Base-by-base conservation (phyloP, 2,329 filamentous ascomycete genomes). In the Colletotrichum melonis region DNA sequence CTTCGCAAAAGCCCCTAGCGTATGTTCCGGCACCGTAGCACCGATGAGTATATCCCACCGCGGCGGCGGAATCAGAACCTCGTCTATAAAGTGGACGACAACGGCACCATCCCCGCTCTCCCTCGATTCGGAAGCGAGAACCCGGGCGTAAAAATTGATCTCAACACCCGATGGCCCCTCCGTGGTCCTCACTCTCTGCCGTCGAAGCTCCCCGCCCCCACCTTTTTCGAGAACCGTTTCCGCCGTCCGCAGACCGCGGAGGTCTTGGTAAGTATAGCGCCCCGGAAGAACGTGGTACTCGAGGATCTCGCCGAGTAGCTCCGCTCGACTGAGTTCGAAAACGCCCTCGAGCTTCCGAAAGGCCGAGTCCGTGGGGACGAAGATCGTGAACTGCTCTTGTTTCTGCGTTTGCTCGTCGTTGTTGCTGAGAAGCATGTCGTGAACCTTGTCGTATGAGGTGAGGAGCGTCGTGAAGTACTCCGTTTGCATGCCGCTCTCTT, bases 301-400 rank as follows among this genome's bases (percentile, higher is more conserved):
- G n/a, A 35, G 28, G 19, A 68, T 56, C 59, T 73, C 91, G 92
- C 83, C 88, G 54, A 82, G 87, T 9, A 67, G 42, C 30, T 19
- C 42, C 30, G 59, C 63, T 3, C 5, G 19, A 12, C 57, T 58
- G n/a, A 8, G 52, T 4, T 35, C 7, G 16, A 67, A 26, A 3
- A 42, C 38, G 16, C 30, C 58, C 11, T 63, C 24, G 9, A 74
- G 26, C 24, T 32, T 26, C 9, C 3, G 49, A 5, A 74, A 28
- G 4, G 72, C 72, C 3, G 67, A 63, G 58, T 74, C 63, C 2
- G 49, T 52, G 12, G 72, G 72, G n/a, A 65, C 30, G 4, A 74
- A 59, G 5, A 72, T 30, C 0, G 72, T 74, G 6, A 63, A 9
- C 0, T 5, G 19, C 19, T n/a, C 0, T n/a, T 5, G 42, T 5